Evolutionary conservation across 805 yeast genomes (phyloP).

Genomic region (Spathaspora gorwiae): DNA sequence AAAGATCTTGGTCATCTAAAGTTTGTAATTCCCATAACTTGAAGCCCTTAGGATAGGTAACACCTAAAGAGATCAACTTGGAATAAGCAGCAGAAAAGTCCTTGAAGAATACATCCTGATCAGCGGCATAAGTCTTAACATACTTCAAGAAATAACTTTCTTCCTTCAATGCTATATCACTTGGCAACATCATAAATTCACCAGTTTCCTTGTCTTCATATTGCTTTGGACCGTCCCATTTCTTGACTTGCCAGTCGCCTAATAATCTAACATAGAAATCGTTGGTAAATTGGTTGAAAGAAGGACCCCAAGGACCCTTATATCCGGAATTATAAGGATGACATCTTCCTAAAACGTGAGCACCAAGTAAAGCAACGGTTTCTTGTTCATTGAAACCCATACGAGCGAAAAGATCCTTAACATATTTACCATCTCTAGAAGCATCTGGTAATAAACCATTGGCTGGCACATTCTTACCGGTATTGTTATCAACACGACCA

Average conservation of each 20-base stretch:
- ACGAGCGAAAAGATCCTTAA: slow-evolving; percentile 57
- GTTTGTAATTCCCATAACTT: slow-evolving; percentile 54
- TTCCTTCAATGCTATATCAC: slow-evolving; percentile 51
- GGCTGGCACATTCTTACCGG: slow-evolving; percentile 48
- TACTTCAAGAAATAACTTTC: slow-evolving; percentile 43
- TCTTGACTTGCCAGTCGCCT: slow-evolving; percentile 50
- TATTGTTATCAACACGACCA: slow-evolving; percentile 64
- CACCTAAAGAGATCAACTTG: slow-evolving; percentile 43
- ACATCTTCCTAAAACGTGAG: slow-evolving; percentile 39
- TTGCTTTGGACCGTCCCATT: slow-evolving; percentile 40
- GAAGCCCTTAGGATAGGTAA: slow-evolving; percentile 46
- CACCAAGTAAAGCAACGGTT: slow-evolving; percentile 40
- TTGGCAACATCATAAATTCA: slow-evolving; percentile 52
- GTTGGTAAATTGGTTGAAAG: slow-evolving; percentile 37
- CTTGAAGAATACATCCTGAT: slow-evolving; percentile 44
- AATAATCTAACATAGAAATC: slow-evolving; percentile 36
- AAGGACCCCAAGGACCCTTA: slow-evolving; percentile 44
- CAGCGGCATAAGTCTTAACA: slow-evolving; percentile 46
- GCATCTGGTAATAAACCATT: slow-evolving; percentile 78
- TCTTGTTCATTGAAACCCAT: slow-evolving; percentile 42
- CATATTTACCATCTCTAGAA: slow-evolving; percentile 57
- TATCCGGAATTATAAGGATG: slow-evolving; percentile 35
- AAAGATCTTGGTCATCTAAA: slow-evolving; percentile 62
- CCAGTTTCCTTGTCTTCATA: slow-evolving; percentile 36
- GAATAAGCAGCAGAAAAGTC: slow-evolving; percentile 46